Conservation (phyloP, 305 asterid genomes). For the Petunia hybrid region DNA sequence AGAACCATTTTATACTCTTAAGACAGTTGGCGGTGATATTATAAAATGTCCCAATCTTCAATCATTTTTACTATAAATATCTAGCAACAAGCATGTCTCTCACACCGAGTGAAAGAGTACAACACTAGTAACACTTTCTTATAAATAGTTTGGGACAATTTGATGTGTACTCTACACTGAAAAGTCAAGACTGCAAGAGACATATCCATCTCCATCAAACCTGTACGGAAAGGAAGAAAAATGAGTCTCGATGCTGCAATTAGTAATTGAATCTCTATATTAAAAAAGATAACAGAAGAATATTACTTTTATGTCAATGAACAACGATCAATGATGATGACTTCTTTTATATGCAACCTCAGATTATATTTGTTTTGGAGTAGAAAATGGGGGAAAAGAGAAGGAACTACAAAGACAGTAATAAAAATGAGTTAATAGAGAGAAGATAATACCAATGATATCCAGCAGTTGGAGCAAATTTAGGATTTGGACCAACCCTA, state of each 20-base stretch:
- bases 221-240: slow-evolving; percentile 54
- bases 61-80: not conserved
- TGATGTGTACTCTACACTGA: not conserved
- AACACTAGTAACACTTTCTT: not conserved
- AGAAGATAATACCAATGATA: slow-evolving; percentile 72
- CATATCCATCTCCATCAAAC: slow-evolving; percentile 99
- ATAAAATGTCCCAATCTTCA: not conserved
- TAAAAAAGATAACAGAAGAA: not conserved
- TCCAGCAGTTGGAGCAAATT: slow-evolving; percentile 94
- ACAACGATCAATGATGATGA: not conserved
- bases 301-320: not conserved
- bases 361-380: slow-evolving; percentile 1
- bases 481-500: slow-evolving; percentile 94
- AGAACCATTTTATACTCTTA: no score
- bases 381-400: not conserved
- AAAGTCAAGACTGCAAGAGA: slow-evolving; percentile 43
- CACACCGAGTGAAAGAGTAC: not conserved
- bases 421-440: not conserved
- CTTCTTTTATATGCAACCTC: not conserved
- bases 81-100: not conserved
- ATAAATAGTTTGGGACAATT: not conserved
- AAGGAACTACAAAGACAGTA: not conserved
- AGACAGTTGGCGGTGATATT: not conserved
- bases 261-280: not conserved
- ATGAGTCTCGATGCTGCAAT: not conserved